These are phyloP conservation scores for Ustulina deusta DNA, from an alignment of 2,329 filamentous ascomycete species.

Conservation along the genomic window DNA sequence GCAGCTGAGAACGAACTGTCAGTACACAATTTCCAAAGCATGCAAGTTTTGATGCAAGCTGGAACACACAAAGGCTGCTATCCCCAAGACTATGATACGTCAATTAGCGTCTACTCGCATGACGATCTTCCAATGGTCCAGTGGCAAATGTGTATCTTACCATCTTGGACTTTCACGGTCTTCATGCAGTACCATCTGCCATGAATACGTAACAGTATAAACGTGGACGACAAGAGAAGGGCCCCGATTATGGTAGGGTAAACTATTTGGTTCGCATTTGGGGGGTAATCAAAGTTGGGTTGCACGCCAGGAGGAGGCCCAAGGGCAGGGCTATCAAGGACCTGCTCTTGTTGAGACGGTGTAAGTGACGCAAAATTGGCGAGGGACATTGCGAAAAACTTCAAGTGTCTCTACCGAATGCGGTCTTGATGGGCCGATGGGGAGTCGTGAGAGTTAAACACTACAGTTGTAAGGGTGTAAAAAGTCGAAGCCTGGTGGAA, in stretches of 20 bases:
- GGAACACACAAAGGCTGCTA: conserved; percentile 7
- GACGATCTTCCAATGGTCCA: neutral
- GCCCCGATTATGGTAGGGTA: conserved; percentile 7
- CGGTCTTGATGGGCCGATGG: neutral
- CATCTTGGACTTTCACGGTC: conserved; percentile 11
- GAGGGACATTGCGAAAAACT: neutral
- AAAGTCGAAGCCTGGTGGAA: too few species aligned
- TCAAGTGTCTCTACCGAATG: neutral
- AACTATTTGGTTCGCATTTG: conserved; percentile 1
- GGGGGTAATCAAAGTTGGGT: conserved; percentile 4
- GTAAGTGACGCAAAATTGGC: conserved; percentile 17
- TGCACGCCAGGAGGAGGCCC: conserved; percentile 7
- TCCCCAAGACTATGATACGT: neutral
- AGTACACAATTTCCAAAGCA: neutral
- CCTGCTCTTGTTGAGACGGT: conserved; percentile 10
- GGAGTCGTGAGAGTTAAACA: neutral
- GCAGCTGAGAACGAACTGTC: neutral
- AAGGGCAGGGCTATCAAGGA: conserved; percentile 15
- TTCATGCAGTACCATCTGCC: conserved; percentile 18
- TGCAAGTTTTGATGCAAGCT: neutral
- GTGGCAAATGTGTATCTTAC: neutral
- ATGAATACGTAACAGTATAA: neutral
- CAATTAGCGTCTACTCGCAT: neutral
- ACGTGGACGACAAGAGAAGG: neutral
- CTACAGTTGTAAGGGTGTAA: too few species aligned